phyloP scores from a whole-genome alignment of 768 basidiomycete species.

The Coprinellus aureogranulatus region DNA sequence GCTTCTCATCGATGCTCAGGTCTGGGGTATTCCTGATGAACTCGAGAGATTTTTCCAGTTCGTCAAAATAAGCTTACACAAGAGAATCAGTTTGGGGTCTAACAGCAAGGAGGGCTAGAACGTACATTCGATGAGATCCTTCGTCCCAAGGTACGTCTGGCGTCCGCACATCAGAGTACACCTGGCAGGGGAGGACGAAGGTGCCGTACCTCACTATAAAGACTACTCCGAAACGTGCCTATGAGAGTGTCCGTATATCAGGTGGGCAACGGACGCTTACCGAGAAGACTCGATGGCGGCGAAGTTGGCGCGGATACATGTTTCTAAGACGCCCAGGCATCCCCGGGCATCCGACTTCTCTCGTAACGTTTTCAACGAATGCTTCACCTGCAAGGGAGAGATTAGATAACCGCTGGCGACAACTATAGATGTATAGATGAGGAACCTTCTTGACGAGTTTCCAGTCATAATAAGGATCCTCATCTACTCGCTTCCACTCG shows the following conservation, averaged over 20 bases:
- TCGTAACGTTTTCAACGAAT: constrained; percentile 68
- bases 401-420: not conserved
- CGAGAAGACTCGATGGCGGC: constrained; percentile 86
- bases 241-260: not conserved
- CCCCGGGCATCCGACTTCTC: constrained; percentile 80
- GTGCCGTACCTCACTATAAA: constrained; percentile 81
- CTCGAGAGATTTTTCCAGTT: constrained; percentile 72
- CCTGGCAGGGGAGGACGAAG: too few relatives aligned
- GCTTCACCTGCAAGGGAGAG: constrained; percentile 54
- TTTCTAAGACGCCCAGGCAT: constrained; percentile 85
- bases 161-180: not conserved
- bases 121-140: constrained; percentile 82
- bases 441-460: constrained; percentile 75
- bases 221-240: constrained; percentile 37
- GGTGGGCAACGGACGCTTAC: constrained; percentile 27
- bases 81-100: constrained; percentile 6
- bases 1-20: constrained; percentile 84
- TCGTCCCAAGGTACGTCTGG: constrained; percentile 90
- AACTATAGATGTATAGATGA: not conserved
- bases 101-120: not conserved
- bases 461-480: constrained; percentile 92
- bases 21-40: constrained; percentile 74
- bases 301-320: constrained; percentile 88
- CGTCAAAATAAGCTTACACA: constrained; percentile 69
- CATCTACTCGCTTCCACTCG: constrained; percentile 86